Base-by-base conservation (phyloP, 1,284 basidiomycete species). In the Leccinum angustisporum region DNA sequence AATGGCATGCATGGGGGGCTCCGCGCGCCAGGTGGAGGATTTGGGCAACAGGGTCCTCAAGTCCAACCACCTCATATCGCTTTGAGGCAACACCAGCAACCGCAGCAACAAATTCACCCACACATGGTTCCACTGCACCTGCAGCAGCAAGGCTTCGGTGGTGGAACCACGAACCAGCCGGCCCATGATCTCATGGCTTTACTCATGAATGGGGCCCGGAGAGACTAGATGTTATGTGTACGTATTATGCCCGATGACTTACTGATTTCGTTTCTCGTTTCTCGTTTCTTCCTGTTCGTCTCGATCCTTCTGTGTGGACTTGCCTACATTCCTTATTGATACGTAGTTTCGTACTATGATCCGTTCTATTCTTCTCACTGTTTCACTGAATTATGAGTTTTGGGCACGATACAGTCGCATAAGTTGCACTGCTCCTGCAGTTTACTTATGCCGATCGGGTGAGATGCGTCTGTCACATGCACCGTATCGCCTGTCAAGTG, bases 171-270 rank as follows among this genome's bases (percentile, higher is more conserved):
- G 71, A 82, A 78, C 62, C 87, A 86, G 68, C 82, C 84, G 36
- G 77, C 84, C 50, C 86, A 87, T 64, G 90, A 92, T 70, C 75
- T 92, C 66, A 91, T 92, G 86, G 86, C 90, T 50, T 80, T 92
- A 63, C 80, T 92, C 65, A 88, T 92, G 89, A 87, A 87, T 59
- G 87, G 86, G 58, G 70, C 76, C 63, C 81, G 78, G 75, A 79
- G 88, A 74, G 88, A 90, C 52, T 65, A 56, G 58, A 61, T 54
- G 55, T 58, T 64, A 59, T 64, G 64, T 61, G 69, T 67, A 58
- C 57, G 36, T 70, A 63, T 57, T 30, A 48, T 48, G 46, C 56
- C 54, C 54, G 59, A 58, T 65, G 57, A 67, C 58, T 60, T 54
- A 60, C 56, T 63, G 61, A 58, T 64, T 63, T 62, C 54, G 50